Percentiles rank a stretch among this genome's conserved stretches.
These are phyloP conservation scores for Drechslerella dactyloides DNA, from an alignment of 2,329 filamentous ascomycete species.

Conservation along the genomic window DNA sequence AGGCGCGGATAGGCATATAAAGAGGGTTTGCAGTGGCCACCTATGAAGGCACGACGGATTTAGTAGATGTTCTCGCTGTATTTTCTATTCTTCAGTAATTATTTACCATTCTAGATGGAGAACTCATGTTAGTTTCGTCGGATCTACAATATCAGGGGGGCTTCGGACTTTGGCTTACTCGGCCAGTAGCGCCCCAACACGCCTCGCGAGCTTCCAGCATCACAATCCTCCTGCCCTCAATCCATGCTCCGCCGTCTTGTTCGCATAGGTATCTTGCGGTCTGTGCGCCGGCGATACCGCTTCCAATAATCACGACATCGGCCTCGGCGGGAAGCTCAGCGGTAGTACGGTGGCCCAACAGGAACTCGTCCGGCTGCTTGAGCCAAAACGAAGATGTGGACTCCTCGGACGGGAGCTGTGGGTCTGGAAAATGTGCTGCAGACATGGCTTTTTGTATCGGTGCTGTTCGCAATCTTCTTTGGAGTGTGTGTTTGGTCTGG, in stretches of 20 bases:
- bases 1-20: conserved; percentile 69
- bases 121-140: conserved; percentile 4
- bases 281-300: conserved; percentile 77
- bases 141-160: background rate
- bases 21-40: conserved; percentile 76
- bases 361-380: conserved; percentile 67
- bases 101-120: conserved; percentile 28
- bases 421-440: conserved; percentile 49
- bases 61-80: conserved; percentile 14
- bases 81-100: no score
- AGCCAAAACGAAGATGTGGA: conserved; percentile 77
- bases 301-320: conserved; percentile 75
- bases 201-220: conserved; percentile 80
- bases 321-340: conserved; percentile 67
- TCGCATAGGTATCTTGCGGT: conserved; percentile 68
- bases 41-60: conserved; percentile 61
- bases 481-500: background rate
- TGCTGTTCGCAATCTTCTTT: conserved; percentile 1
- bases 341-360: conserved; percentile 74
- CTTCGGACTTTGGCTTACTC: conserved; percentile 56
- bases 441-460: conserved; percentile 14
- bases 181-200: conserved; percentile 82
- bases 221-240: conserved; percentile 63
- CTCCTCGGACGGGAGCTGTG: conserved; percentile 67
- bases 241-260: conserved; percentile 59